Evolutionary conservation across 768 basidiomycete genomes (phyloP).

Genomic region (Trametes elegans): DNA sequence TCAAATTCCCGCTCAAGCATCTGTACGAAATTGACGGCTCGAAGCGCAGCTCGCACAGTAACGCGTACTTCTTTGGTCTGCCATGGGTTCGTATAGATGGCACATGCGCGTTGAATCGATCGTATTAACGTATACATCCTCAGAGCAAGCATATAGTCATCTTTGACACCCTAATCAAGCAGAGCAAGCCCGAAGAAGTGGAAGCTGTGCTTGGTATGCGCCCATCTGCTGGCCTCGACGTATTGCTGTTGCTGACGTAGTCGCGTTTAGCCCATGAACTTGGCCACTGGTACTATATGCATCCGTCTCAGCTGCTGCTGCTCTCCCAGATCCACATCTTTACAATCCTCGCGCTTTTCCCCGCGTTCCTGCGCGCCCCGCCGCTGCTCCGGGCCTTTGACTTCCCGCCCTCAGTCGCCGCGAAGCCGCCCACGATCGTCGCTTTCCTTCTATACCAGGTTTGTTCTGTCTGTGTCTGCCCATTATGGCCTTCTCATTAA

Average conservation of each 20-base stretch:
- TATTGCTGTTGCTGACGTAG: neutral
- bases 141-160: constrained; percentile 95
- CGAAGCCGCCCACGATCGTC: constrained; percentile 73
- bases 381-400: constrained; percentile 79
- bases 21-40: constrained; percentile 97
- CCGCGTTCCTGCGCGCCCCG: constrained; percentile 83
- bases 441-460: constrained; percentile 87
- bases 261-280: constrained; percentile 76
- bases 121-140: neutral
- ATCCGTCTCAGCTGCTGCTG: constrained; percentile 85
- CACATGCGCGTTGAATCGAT: too few relatives aligned
- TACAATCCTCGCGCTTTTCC: constrained; percentile 81
- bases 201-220: constrained; percentile 83
- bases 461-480: neutral
- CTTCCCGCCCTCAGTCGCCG: constrained; percentile 64
- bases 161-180: constrained; percentile 94
- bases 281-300: constrained; percentile 93
- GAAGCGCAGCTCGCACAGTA: constrained; percentile 92
- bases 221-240: neutral
- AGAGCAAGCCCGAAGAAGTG: constrained; percentile 87
- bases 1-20: constrained; percentile 92
- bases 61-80: constrained; percentile 98
- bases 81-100: constrained; percentile 68
- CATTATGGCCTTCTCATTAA: neutral
- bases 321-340: constrained; percentile 89